Evolutionary conservation across 1,139 yeast genomes (phyloP), one percentile per base, ranked within the genome.

Genomic region (Zygosaccharomyces sapae): DNA sequence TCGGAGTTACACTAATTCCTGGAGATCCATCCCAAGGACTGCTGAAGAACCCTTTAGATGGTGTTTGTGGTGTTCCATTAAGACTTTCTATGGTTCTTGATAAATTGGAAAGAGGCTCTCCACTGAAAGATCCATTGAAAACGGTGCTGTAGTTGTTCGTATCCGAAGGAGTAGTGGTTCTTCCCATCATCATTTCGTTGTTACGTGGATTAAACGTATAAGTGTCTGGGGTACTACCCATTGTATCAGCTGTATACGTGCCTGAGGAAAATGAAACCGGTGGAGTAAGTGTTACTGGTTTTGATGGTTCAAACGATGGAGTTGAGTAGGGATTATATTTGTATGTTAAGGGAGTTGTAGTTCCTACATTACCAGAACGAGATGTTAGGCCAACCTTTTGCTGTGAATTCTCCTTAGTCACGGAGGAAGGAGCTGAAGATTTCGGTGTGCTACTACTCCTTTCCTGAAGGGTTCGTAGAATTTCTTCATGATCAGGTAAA

Each of bases 291-390:
- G 40, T 25, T 10, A 25, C 9, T 13, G 40, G 40, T 25, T 30
- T 43, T n/a, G 53, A 45, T 27, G 62, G 62, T 12, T 57, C 47
- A 41, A 57, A 57, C 8, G 56, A 48, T 8, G 56, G 41, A 5
- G 63, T 48, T n/a, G 57, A 48, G 38, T 57, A 57, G 13, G 61
- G 58, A 44, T 59, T 51, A 36, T 48, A 58, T 45, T 56, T 58
- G 16, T 38, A 43, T 25, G 45, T 38, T 38, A 41, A 33, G 3
- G 47, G 25, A n/a, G 42, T 39, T 24, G 33, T 25, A 16, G 24
- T 22, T 8, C 19, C 35, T 16, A 10, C 33, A 24, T 30, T 33
- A 25, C 34, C 24, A n/a, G 33, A 25, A 19, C 24, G n/a, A 38
- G 41, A 20, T n/a, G 40, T 16, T 9, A 22, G 30, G 18, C 20